phyloP scores from a whole-genome alignment of 139 green algal genomes.

The Volvox reticuliferus region DNA sequence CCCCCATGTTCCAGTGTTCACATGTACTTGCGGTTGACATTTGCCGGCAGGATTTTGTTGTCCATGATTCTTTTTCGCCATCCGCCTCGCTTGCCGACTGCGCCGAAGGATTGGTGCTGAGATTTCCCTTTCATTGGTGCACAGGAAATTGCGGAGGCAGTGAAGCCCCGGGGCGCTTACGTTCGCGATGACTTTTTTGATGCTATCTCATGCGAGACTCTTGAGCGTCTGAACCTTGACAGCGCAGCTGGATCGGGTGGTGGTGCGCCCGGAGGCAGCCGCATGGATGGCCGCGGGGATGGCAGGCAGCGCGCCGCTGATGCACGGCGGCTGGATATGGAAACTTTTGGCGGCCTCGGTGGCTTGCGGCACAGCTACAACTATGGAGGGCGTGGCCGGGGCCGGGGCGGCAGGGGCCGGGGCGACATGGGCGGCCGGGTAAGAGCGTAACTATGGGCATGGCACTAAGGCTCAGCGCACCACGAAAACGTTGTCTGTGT shows the following conservation, averaged over 20 bases:
- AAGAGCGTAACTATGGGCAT: background rate
- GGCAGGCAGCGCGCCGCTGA: slow-evolving; percentile 67
- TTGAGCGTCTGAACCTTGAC: slow-evolving; percentile 12
- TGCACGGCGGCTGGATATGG: slow-evolving; percentile 84
- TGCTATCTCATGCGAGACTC: slow-evolving; percentile 59
- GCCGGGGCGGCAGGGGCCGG: slow-evolving; percentile 40
- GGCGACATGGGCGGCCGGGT: slow-evolving; percentile 36
- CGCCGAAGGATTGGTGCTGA: no score
- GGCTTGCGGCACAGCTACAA: slow-evolving; percentile 56
- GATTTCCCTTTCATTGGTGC: background rate
- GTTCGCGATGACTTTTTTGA: slow-evolving; percentile 92
- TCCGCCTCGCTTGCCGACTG: no score
- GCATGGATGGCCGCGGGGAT: slow-evolving; percentile 40
- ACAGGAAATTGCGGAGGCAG: slow-evolving; percentile 42
- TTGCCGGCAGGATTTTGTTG: no score
- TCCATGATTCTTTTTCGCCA: no score
- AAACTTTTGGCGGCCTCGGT: slow-evolving; percentile 88
- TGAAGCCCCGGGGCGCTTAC: slow-evolving; percentile 49
- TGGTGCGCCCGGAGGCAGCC: background rate
- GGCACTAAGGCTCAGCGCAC: background rate
- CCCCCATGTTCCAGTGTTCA: no score
- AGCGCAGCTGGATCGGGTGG: background rate
- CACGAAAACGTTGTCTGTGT: background rate
- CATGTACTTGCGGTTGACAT: no score
- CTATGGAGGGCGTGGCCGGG: slow-evolving; percentile 51